A percentile compares a stretch with the other conserved stretches of the same genome.
These are phyloP conservation scores for Candida chilensis DNA, from an alignment of 805 yeast species.

Conservation along the genomic window DNA sequence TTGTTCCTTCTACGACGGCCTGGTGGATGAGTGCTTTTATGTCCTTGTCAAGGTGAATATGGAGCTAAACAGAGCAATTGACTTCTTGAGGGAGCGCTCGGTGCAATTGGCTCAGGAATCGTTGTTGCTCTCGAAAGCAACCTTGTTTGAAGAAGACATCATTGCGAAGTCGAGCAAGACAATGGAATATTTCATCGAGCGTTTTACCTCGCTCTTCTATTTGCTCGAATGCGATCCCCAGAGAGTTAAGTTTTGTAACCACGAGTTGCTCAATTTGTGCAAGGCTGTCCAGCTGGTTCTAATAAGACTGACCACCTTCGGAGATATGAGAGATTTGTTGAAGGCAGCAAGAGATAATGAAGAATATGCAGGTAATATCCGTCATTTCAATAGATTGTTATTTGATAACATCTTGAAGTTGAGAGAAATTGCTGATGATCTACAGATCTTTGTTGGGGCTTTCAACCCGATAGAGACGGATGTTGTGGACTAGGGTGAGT, in stretches of 20 bases:
- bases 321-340: neutral
- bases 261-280: neutral
- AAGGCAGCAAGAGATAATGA: constrained; percentile 1
- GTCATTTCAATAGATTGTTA: neutral
- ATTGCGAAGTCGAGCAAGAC: neutral
- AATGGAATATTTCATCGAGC: neutral
- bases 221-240: neutral
- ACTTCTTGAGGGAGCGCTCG: neutral
- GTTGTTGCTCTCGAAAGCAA: neutral
- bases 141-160: neutral
- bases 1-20: neutral
- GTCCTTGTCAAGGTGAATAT: neutral
- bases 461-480: constrained; percentile 1
- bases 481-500: neutral
- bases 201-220: neutral
- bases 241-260: neutral
- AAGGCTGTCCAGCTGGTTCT: neutral
- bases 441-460: neutral
- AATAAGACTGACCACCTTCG: neutral
- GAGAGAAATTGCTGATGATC: neutral
- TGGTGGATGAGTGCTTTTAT: constrained; percentile 1
- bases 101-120: neutral
- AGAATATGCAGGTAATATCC: neutral
- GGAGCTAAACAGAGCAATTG: neutral
- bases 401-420: neutral